Evolutionary conservation across 805 yeast species (phyloP).

Genomic region (Candida peoriensis): DNA sequence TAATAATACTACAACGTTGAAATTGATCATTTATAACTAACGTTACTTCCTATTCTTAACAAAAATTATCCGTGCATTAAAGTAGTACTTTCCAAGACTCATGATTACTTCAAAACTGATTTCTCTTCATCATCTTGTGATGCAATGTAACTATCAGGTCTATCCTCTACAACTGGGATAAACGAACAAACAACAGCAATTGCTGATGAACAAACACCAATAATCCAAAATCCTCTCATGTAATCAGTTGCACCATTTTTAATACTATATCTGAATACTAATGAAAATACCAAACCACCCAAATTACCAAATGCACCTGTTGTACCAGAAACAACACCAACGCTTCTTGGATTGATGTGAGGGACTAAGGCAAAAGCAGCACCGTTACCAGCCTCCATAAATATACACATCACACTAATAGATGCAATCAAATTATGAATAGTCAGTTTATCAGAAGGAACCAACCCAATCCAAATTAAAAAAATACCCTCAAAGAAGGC

Average conservation of each 20-base stretch:
- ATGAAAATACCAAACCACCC: slow-evolving; percentile 32
- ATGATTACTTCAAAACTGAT: neutral
- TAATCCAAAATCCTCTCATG: slow-evolving; percentile 28
- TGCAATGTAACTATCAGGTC: slow-evolving; percentile 8
- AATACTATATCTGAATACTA: slow-evolving; percentile 30
- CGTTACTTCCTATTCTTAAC: too few species aligned
- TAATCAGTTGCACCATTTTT: slow-evolving; percentile 24
- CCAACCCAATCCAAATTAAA: slow-evolving; percentile 31
- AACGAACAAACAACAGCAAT: slow-evolving; percentile 19
- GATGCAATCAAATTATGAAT: slow-evolving; percentile 28
- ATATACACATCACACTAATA: slow-evolving; percentile 26
- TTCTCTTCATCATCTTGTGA: neutral
- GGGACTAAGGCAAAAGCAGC: slow-evolving; percentile 33
- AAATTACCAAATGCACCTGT: slow-evolving; percentile 33
- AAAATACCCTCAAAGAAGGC: slow-evolving; percentile 30
- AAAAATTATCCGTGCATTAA: too few species aligned
- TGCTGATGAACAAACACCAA: slow-evolving; percentile 27
- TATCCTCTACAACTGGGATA: slow-evolving; percentile 26
- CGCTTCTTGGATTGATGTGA: slow-evolving; percentile 28
- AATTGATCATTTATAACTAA: too few species aligned
- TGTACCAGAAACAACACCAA: slow-evolving; percentile 33
- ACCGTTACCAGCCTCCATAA: slow-evolving; percentile 36
- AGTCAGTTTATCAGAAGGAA: slow-evolving; percentile 17
- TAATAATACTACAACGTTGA: too few species aligned
- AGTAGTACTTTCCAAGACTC: too few species aligned